Conservation (phyloP, 495 filamentous ascomycete genomes). For the Penicillium turbatum region DNA sequence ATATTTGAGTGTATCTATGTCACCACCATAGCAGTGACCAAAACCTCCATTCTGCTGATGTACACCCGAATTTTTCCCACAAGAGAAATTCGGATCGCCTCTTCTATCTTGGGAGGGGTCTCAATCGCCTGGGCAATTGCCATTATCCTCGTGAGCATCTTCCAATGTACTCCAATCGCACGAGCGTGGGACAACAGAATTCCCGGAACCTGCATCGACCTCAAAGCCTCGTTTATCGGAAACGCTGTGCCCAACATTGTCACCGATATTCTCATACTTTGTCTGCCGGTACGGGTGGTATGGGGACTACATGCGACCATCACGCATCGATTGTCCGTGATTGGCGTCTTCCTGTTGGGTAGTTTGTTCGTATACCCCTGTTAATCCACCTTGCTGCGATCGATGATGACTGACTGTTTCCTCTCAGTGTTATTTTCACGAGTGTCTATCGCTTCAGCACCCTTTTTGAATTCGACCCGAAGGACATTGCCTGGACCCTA, state of each 20-base stretch:
- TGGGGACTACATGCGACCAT: constrained; percentile 33
- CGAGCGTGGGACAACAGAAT: constrained; percentile 37
- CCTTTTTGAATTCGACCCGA: constrained; percentile 5
- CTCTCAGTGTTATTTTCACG: constrained; percentile 13
- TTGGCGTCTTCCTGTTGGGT: constrained; percentile 14
- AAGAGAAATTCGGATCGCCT: constrained; percentile 31
- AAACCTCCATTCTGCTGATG: constrained; percentile 40
- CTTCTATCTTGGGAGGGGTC: constrained; percentile 37
- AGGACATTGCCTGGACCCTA: constrained; percentile 12
- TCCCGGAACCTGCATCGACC: constrained; percentile 40
- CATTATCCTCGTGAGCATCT: constrained; percentile 40
- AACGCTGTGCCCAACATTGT: constrained; percentile 47
- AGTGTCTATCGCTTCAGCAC: constrained; percentile 13
- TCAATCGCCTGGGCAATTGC: constrained; percentile 36
- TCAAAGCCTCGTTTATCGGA: constrained; percentile 41
- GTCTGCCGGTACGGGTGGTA: constrained; percentile 41
- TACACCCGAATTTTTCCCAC: constrained; percentile 43
- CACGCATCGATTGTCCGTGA: constrained; percentile 11
- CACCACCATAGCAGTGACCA: constrained; percentile 15
- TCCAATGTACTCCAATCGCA: constrained; percentile 43
- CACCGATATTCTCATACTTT: constrained; percentile 43
- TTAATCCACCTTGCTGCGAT: not conserved
- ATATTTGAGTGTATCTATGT: constrained; percentile 14
- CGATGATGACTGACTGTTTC: not conserved
- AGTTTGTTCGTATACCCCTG: constrained; percentile 11